Conservation (phyloP, 2,329 filamentous ascomycete genomes). For the Leptoxyphium fumago region DNA sequence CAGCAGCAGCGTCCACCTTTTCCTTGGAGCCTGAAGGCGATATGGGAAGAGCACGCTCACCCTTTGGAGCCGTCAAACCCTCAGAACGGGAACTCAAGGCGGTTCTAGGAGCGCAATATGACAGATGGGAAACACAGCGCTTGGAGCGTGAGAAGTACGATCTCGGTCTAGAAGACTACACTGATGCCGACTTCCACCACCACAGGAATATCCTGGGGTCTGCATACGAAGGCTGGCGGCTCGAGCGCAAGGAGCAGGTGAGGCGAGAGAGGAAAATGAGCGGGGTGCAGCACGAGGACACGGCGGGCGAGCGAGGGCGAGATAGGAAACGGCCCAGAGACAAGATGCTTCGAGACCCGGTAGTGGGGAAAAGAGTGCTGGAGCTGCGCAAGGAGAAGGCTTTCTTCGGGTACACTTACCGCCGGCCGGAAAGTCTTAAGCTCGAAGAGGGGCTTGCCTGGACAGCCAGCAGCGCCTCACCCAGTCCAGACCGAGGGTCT, state of each 20-base stretch:
- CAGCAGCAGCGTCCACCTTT: not conserved
- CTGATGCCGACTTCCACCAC: constrained; percentile 14
- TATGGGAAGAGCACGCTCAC: no score
- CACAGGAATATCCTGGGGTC: constrained; percentile 18
- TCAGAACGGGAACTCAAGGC: not conserved
- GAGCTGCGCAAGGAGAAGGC: constrained; percentile 67
- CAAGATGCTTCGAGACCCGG: constrained; percentile 61
- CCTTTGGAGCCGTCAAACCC: not conserved
- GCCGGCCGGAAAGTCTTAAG: constrained; percentile 18
- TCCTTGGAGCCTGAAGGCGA: no score
- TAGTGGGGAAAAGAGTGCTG: constrained; percentile 52
- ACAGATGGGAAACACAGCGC: constrained; percentile 12
- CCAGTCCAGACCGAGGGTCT: no score
- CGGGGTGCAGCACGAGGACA: constrained; percentile 1
- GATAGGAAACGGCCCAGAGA: constrained; percentile 62
- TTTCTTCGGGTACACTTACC: constrained; percentile 84
- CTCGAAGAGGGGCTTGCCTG: not conserved
- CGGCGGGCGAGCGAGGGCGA: not conserved
- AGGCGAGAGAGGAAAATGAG: constrained; percentile 8
- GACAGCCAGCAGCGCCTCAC: no score
- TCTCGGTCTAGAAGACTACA: constrained; percentile 16
- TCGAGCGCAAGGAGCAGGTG: constrained; percentile 12
- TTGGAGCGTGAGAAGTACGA: constrained; percentile 14
- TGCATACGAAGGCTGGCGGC: constrained; percentile 16
- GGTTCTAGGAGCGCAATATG: constrained; percentile 8